phyloP scores from a whole-genome alignment of 345 rosid genomes.

The Gossypium ekmanianum region DNA sequence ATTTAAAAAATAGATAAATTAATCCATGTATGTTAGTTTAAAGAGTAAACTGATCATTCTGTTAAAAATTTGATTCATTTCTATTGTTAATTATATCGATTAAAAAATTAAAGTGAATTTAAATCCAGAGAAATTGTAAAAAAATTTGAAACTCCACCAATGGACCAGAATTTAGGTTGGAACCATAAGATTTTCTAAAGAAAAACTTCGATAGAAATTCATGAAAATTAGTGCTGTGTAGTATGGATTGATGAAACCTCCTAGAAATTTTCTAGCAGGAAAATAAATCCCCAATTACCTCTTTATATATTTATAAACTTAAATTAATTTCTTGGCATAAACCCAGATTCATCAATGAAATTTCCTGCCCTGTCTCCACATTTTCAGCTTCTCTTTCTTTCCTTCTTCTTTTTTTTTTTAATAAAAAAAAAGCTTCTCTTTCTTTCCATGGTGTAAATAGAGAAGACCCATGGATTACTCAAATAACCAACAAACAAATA shows the following conservation, averaged over 20 bases:
- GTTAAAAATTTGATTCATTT: no score
- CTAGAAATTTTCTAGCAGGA: conserved; percentile 1
- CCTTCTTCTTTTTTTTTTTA: no score
- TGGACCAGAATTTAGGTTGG: neutral
- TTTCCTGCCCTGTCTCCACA: neutral
- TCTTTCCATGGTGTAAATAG: neutral
- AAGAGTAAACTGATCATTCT: no score
- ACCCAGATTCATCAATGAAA: neutral
- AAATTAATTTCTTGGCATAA: neutral
- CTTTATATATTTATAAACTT: no score
- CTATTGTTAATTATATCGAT: neutral
- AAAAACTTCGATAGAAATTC: neutral
- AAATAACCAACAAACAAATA: neutral
- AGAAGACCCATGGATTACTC: neutral
- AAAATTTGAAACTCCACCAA: no score
- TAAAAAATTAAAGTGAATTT: neutral
- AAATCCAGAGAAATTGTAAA: no score
- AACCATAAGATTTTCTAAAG: neutral
- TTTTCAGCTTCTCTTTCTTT: no score
- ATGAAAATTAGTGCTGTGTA: neutral
- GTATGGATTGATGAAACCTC: neutral
- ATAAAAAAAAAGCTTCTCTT: neutral
- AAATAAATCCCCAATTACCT: neutral
- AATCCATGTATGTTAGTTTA: fast-evolving
- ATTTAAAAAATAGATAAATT: no score